Conservation (phyloP, 108 stramenopile species). For the Fragilaria radians region DNA sequence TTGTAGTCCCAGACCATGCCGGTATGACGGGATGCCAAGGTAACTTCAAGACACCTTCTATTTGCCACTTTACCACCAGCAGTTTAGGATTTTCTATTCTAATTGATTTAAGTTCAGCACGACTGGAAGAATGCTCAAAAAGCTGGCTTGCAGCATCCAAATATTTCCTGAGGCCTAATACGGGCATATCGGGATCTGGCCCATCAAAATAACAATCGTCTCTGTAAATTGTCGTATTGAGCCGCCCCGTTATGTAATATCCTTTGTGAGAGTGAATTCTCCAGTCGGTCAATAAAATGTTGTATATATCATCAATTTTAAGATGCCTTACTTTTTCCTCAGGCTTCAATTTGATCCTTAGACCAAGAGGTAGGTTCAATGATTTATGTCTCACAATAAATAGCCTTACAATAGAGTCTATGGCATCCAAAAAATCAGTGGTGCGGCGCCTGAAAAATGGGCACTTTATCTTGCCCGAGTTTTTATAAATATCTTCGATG, state of each 20-base stretch:
- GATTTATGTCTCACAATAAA: slow-evolving; percentile 68
- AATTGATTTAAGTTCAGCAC: slow-evolving; percentile 35
- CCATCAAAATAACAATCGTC: slow-evolving; percentile 80
- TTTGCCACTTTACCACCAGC: slow-evolving; percentile 46
- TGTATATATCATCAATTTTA: slow-evolving; percentile 1
- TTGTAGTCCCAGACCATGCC: slow-evolving; percentile 53
- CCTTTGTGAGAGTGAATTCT: slow-evolving; percentile 41
- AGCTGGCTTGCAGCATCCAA: slow-evolving; percentile 65
- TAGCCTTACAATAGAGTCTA: slow-evolving; percentile 51
- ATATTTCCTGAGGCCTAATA: slow-evolving; percentile 73
- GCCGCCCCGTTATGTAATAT: slow-evolving; percentile 79
- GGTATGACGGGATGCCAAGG: slow-evolving; percentile 72
- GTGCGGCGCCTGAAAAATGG: slow-evolving; percentile 71
- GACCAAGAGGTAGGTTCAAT: slow-evolving; percentile 32
- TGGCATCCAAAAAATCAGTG: slow-evolving; percentile 57
- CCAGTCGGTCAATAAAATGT: slow-evolving; percentile 37
- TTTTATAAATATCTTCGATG: slow-evolving; percentile 35
- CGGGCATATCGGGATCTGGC: slow-evolving; percentile 90
- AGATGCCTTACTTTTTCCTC: not conserved
- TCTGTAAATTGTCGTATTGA: slow-evolving; percentile 66
- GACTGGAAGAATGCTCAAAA: slow-evolving; percentile 50
- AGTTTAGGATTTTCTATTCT: not conserved
- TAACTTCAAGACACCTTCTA: slow-evolving; percentile 53
- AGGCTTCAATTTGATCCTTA: slow-evolving; percentile 3
- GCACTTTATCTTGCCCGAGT: slow-evolving; percentile 59